Evolutionary conservation across 2,329 filamentous ascomycete species (phyloP), one percentile per base, ranked within the genome.

Genomic region (Bisporella sp.): DNA sequence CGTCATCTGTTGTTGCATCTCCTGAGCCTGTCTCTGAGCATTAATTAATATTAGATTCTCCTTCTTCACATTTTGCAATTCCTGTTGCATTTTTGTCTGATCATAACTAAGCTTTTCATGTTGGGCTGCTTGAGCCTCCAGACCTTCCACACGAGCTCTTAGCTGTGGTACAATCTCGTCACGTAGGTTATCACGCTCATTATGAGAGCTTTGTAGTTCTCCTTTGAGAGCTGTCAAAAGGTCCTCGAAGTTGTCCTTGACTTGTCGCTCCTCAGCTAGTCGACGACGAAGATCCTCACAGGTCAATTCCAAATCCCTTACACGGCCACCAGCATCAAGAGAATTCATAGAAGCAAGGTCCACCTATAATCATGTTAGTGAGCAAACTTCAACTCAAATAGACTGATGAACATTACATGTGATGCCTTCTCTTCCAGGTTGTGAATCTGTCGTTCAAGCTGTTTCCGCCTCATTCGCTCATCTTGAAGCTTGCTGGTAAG

Each of bases 201-300:
- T 91, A 53, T 87, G 81, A 48, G 90, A 81, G 58, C 82, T 86
- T 61, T 91, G 81, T 11, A 97, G 75, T 65, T 99, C 90, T 29
- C 82, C 79, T 59, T 87, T 86, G 59, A 97, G 82, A 5, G 88
- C 92, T 5, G 84, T 82, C 42, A 97, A 76, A 41, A 99, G 77
- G 66, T 96, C 91, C 69, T 97, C 90, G 61, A 97, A 95, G 66
- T 95, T 96, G 63, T 89, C 84, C 67, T 95, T 96, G 60, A 87
- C 82, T 66, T 88, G 81, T 50, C 87, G 81, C 70, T 99, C 93
- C 64, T 97, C 90, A 1, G 80, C 76, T 42, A 99, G 75, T 58
- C 88, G 85, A 59, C 91, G 82, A 56, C 86, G 83, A 45, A 92
- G 78, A 62, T 95, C 89, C 58, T 96, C 90, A 56, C 95, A 82